A percentile compares a stretch with the other conserved stretches of the same genome.
Evolutionary conservation across 1,139 yeast genomes (phyloP).

Genomic region (Blastobotrys ciferrii): DNA sequence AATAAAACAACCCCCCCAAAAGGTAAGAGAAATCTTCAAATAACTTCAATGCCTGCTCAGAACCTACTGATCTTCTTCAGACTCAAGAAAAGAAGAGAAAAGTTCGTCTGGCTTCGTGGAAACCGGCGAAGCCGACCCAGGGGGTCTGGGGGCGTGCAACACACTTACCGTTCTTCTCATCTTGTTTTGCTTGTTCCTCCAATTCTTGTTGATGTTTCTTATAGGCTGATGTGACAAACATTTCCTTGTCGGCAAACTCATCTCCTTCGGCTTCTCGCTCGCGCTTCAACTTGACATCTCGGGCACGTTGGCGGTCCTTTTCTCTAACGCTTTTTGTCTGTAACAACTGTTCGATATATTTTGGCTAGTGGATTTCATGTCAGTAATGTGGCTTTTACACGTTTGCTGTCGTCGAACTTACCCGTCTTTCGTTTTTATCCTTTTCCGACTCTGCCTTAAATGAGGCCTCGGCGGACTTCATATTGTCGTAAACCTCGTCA

Average conservation of each 20-base stretch:
- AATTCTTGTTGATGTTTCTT: conserved; percentile 39
- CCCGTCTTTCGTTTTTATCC: conserved; percentile 19
- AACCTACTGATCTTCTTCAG: too few relatives aligned
- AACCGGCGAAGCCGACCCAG: too few relatives aligned
- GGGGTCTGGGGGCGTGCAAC: too few relatives aligned
- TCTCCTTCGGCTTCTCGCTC: conserved; percentile 39
- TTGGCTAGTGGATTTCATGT: conserved; percentile 30
- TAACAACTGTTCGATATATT: conserved; percentile 41
- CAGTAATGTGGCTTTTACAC: background rate
- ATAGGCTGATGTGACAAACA: conserved; percentile 46
- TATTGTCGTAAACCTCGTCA: conserved; percentile 41
- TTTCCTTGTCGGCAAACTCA: conserved; percentile 42
- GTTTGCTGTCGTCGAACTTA: conserved; percentile 14
- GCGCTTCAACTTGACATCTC: conserved; percentile 28
- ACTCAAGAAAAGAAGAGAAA: too few relatives aligned
- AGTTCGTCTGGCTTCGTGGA: too few relatives aligned
- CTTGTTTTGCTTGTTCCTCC: conserved; percentile 27
- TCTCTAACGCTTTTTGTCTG: conserved; percentile 44
- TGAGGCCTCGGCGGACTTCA: conserved; percentile 33
- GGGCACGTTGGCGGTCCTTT: conserved; percentile 40
- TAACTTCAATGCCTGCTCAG: too few relatives aligned
- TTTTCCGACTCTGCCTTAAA: conserved; percentile 14
- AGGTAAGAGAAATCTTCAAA: too few relatives aligned
- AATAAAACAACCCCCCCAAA: too few relatives aligned
- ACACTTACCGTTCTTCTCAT: conserved; percentile 24